Evolutionary conservation across 2,329 filamentous ascomycete genomes (phyloP), one percentile per base, ranked within the genome.

Genomic region (Orbilia ellipsospora): DNA sequence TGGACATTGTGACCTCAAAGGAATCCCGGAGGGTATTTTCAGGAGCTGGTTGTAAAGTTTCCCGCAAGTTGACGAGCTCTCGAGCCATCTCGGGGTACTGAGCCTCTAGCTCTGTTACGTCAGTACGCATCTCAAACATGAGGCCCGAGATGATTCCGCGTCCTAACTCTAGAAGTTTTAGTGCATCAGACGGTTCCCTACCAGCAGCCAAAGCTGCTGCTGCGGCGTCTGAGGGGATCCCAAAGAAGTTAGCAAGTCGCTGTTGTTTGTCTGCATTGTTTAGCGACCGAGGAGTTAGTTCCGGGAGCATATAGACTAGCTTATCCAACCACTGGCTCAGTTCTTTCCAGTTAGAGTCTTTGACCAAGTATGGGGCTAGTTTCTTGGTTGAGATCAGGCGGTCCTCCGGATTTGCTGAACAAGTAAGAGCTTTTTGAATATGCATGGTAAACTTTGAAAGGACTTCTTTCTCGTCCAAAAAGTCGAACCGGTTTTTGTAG

Each of bases 91-190:
- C 45, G 28, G 65, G 64, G 54, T 77, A 42, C 20, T 69, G 44
- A 6, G 36, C 18, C 4, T 67, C 23, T 15, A 67, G 63, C 36
- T 59, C 20, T 44, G 42, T 51, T 16, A 64, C 55, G 65, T 80
- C 77, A 0, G 56, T 60, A 2, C 79, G 78, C n/a, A 80, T 77
- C n/a, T 80, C 74, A 7, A 75, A 1, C 1, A 80, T 40, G 20
- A 77, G 74, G n/a, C 73, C 70, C 0, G 78, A 70, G 16, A 81
- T 18, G 5, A 81, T 70, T 1, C 79, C 80, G 10, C 81, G 79
- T 8, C 80, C 80, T 0, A 62, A 59, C 51, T 82, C 80, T 1
- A 82, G 77, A 6, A 79, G 51, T 13, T 68, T 31, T 0, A 81
- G 23, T 0, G 78, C 80, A 5, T 44, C 42, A 26, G 40, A 15